Evolutionary conservation across 495 filamentous ascomycete genomes (phyloP).

Genomic region (Neurospora tetraspora): DNA sequence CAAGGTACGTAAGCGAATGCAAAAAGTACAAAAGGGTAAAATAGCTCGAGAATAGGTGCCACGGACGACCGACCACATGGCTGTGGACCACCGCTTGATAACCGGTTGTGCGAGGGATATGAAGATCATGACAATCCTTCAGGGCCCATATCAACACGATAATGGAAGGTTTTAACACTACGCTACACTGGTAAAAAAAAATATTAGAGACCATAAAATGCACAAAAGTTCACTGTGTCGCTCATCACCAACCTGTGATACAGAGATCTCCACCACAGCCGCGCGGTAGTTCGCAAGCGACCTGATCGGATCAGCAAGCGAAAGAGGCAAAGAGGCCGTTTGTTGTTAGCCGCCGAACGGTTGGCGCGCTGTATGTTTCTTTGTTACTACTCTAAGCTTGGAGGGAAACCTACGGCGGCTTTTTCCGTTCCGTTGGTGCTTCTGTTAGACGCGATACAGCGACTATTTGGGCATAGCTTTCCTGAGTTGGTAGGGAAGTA

Average conservation of each 20-base stretch:
- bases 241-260: neutral
- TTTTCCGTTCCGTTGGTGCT: neutral
- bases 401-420: neutral
- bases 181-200: too few relatives aligned
- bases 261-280: neutral
- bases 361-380: neutral
- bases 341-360: neutral
- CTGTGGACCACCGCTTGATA: neutral
- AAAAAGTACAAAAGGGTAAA: neutral
- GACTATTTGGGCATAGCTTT: neutral
- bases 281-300: neutral
- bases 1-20: neutral
- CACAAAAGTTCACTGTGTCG: neutral
- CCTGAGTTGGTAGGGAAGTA: neutral
- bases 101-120: neutral
- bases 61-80: neutral
- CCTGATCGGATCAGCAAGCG: neutral
- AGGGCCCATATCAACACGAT: too few relatives aligned
- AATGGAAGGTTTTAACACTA: too few relatives aligned
- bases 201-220: too few relatives aligned
- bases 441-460: neutral
- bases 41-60: neutral
- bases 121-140: neutral
- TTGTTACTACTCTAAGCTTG: neutral
- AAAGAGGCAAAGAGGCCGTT: neutral